Evolutionary conservation across 768 basidiomycete species (phyloP).

Genomic region (Udeniomyces megalosporus): DNA sequence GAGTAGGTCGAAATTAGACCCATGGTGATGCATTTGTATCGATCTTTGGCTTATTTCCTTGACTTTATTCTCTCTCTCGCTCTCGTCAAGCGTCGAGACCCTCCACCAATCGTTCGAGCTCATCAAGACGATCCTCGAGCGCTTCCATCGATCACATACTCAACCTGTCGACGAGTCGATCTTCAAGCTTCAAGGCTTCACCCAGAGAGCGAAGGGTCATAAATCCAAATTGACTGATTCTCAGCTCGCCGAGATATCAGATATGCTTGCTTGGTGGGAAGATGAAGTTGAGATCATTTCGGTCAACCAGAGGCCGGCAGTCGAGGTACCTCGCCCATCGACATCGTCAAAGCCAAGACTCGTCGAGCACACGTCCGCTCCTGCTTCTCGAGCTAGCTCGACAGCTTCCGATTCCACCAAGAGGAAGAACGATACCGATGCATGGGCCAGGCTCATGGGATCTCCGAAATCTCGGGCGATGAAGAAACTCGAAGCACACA

Average conservation of each 20-base stretch:
- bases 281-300: conserved; percentile 43
- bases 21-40: not conserved
- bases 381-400: conserved; percentile 6
- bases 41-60: not conserved
- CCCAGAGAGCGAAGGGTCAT: conserved; percentile 23
- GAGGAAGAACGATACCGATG: not conserved
- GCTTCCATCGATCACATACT: conserved; percentile 50
- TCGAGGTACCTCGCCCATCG: too few species aligned
- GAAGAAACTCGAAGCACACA: not conserved
- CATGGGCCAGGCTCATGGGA: not conserved
- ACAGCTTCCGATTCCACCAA: not conserved
- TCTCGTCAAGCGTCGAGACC: conserved; percentile 39
- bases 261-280: conserved; percentile 41
- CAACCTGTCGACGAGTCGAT: conserved; percentile 29
- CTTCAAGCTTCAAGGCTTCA: conserved; percentile 42
- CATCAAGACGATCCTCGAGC: conserved; percentile 57
- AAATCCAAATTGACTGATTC: conserved; percentile 25
- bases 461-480: not conserved
- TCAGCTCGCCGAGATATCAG: conserved; percentile 50
- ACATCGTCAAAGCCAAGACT: not conserved
- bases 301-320: not conserved
- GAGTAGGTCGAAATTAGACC: conserved; percentile 38
- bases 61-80: not conserved
- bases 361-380: too few species aligned
- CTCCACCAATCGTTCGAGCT: conserved; percentile 76